phyloP scores from a whole-genome alignment of 2,329 filamentous ascomycete species.

The Clonostachys sp. region DNA sequence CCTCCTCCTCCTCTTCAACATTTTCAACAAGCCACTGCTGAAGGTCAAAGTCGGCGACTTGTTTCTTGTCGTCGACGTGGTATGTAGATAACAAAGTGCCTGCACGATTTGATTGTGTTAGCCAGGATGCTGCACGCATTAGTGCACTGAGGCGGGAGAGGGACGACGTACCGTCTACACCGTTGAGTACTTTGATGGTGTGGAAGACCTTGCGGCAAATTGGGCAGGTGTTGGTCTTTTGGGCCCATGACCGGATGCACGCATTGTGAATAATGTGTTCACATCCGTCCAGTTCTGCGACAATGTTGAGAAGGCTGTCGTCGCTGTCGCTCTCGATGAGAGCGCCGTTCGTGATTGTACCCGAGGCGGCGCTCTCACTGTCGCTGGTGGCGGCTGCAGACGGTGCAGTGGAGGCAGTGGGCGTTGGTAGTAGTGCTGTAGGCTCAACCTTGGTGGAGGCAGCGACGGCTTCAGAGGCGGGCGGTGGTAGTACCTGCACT shows the following conservation, averaged over 20 bases:
- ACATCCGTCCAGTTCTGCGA: constrained; percentile 67
- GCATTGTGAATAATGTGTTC: constrained; percentile 90
- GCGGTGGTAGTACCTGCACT: constrained; percentile 9
- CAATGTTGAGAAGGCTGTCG: constrained; percentile 32
- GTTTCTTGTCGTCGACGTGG: constrained; percentile 74
- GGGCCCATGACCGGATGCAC: constrained; percentile 90
- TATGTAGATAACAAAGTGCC: constrained; percentile 54
- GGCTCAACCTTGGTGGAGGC: constrained; percentile 8
- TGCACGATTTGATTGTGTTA: constrained; percentile 16
- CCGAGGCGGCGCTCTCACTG: neutral
- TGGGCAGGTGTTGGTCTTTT: constrained; percentile 95
- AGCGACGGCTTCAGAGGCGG: constrained; percentile 11
- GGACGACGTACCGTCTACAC: constrained; percentile 65
- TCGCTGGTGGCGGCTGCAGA: neutral
- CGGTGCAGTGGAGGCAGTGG: neutral
- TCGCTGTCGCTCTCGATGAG: constrained; percentile 14
- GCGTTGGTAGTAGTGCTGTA: constrained; percentile 6
- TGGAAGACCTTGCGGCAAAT: constrained; percentile 94
- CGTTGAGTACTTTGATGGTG: constrained; percentile 77
- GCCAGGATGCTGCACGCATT: constrained; percentile 2
- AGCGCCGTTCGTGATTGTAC: neutral
- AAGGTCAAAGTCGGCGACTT: constrained; percentile 86
- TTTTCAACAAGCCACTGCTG: constrained; percentile 67
- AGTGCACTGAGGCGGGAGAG: constrained; percentile 1
- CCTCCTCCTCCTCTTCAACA: constrained; percentile 64